Evolutionary conservation across 495 filamentous ascomycete species (phyloP).

Genomic region (Penicillium chermesinum): DNA sequence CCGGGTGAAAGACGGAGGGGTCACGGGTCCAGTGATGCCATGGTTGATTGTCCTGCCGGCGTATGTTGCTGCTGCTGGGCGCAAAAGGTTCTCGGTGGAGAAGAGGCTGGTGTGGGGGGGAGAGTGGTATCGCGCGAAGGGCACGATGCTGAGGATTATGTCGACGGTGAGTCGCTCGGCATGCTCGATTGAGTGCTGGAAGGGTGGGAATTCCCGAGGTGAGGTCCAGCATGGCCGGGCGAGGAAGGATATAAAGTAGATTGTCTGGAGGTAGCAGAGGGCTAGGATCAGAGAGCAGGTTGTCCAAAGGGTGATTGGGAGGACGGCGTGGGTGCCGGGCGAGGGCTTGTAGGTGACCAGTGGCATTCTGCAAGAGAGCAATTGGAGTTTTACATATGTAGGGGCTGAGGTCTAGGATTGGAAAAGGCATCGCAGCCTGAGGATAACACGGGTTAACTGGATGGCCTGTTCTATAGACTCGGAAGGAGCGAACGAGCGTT

Average conservation of each 20-base stretch:
- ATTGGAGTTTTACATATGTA: background rate
- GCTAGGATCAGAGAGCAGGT: slow-evolving; percentile 11
- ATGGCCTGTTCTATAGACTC: background rate
- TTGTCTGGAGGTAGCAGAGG: slow-evolving; percentile 16
- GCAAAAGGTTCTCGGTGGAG: background rate
- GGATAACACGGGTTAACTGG: background rate
- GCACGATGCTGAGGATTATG: slow-evolving; percentile 10
- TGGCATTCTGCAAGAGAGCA: slow-evolving; percentile 6
- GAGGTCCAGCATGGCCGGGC: slow-evolving; percentile 11
- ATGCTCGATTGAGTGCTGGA: slow-evolving; percentile 6
- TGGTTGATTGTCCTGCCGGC: background rate
- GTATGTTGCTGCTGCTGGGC: background rate
- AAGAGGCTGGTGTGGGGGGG: slow-evolving; percentile 3
- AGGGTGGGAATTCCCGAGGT: slow-evolving; percentile 9
- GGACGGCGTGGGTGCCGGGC: slow-evolving; percentile 4
- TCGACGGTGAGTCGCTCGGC: slow-evolving; percentile 11
- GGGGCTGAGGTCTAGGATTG: background rate
- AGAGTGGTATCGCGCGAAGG: slow-evolving; percentile 14
- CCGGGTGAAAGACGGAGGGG: background rate
- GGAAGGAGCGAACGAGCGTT: background rate
- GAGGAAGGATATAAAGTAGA: slow-evolving; percentile 18
- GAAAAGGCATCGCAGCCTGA: background rate
- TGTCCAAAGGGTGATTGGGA: slow-evolving; percentile 13
- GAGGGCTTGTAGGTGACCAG: background rate
- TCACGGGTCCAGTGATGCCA: background rate